Evolutionary conservation across 2,329 filamentous ascomycete species (phyloP), one percentile per base, ranked within the genome.

Genomic region (Fusarium bactridioides): DNA sequence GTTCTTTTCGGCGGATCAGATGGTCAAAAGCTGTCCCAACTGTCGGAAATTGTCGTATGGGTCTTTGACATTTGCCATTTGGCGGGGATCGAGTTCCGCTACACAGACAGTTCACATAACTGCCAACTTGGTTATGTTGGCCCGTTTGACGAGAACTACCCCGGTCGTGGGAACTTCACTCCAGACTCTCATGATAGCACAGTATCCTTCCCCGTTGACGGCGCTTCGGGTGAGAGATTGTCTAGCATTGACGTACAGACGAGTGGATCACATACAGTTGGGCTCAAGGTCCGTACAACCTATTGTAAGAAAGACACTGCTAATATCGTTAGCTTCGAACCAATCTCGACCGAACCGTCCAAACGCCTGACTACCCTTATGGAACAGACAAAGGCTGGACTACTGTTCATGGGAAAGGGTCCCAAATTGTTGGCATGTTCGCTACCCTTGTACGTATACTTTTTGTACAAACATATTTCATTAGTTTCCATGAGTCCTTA

Each of bases 381-480:
- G 29, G 47, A 10, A 25, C 47, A 35, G n/a, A 50, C 4, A 18
- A 25, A 12, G 47, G 21, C 16, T 51, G 29, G 29, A 1, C 8
- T 10, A 35, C 47, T 3, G n/a, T 51, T 19, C 3, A 35, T 8
- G 7, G 16, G 8, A 13, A 33, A 6, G 29, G 5, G 7, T 35
- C n/a, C 3, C 21, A 35, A 25, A 10, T 19, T 3, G 13, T 25
- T 19, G 47, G 47, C 18, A 51, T 51, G 29, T 35, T 33, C 15
- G 29, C 16, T 15, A 25, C 47, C 8, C 29, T 31, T 10, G 47
- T n/a, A 18, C 10, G 45, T 50, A n/a, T n/a, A 10, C 4, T 12
- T 29, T 11, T 5, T 8, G 0, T 8, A 6, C 5, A 10, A 16
- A n/a, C 4, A 11, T 11, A 4, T 4, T 9, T 16, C 0, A 4